These are phyloP conservation scores for Yamadazyma membranifaciens DNA, from an alignment of 1,139 yeast genomes.

Conservation along the genomic window DNA sequence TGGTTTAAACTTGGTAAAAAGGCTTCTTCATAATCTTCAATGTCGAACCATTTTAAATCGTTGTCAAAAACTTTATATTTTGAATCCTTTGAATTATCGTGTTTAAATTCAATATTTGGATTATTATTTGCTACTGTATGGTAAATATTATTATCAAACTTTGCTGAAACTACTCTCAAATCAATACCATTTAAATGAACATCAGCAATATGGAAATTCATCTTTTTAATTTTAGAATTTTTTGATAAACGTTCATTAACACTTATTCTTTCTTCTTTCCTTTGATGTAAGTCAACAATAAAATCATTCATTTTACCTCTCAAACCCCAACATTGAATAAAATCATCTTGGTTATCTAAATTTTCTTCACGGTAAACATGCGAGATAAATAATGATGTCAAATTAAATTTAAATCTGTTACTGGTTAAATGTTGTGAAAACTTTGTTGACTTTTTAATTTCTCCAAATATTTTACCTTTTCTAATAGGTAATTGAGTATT, in stretches of 20 bases:
- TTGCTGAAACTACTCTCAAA: constrained; percentile 33
- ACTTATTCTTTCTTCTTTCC: constrained; percentile 37
- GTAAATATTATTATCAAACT: constrained; percentile 31
- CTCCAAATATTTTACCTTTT: constrained; percentile 41
- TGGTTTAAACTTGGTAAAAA: constrained; percentile 27
- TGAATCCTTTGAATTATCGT: constrained; percentile 15
- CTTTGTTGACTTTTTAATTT: constrained; percentile 31
- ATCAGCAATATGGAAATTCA: constrained; percentile 46
- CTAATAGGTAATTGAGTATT: constrained; percentile 44
- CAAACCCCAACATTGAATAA: constrained; percentile 38
- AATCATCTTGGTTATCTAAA: constrained; percentile 21
- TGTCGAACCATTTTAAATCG: constrained; percentile 42
- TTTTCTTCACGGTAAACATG: constrained; percentile 37
- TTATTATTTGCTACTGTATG: constrained; percentile 4
- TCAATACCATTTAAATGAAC: constrained; percentile 41
- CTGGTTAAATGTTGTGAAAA: constrained; percentile 44
- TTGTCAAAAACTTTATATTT: constrained; percentile 30
- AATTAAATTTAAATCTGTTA: constrained; percentile 40
- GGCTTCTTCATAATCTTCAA: constrained; percentile 42
- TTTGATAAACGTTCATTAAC: constrained; percentile 31
- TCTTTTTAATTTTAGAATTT: constrained; percentile 35
- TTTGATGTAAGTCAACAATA: constrained; percentile 46
- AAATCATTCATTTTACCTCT: constrained; percentile 42
- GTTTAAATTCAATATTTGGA: not conserved
- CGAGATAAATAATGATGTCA: constrained; percentile 39